Percentiles rank a stretch among this genome's conserved stretches.
These are phyloP conservation scores for Cytospora mali DNA, from an alignment of 2,329 filamentous ascomycete genomes.

Conservation along the genomic window DNA sequence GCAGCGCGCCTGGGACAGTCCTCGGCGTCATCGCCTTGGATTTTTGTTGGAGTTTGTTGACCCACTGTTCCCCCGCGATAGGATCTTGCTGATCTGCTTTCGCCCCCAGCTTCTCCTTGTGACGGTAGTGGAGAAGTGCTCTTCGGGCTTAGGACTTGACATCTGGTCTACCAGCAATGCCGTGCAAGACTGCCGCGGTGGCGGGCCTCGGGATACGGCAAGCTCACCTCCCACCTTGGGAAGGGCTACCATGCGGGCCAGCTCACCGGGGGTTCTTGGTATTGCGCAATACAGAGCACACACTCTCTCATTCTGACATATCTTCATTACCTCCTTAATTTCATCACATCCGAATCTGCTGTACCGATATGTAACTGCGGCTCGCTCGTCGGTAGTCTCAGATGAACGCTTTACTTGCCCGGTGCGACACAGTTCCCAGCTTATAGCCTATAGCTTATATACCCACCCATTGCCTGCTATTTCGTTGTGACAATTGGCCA, in stretches of 20 bases:
- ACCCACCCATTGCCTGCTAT: not conserved
- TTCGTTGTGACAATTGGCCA: not conserved
- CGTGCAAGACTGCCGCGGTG: slow-evolving; percentile 19
- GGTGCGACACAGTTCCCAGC: not conserved
- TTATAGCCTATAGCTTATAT: not conserved
- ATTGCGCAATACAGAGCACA: slow-evolving; percentile 3
- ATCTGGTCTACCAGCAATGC: slow-evolving; percentile 12
- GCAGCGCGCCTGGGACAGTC: not conserved
- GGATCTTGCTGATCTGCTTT: not conserved
- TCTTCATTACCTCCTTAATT: not conserved
- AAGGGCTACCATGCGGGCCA: slow-evolving; percentile 11
- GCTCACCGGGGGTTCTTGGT: slow-evolving; percentile 23
- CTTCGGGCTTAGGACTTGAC: not conserved
- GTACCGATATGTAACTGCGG: not conserved
- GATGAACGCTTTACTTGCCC: not conserved
- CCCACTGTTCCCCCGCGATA: not conserved
- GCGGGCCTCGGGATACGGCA: slow-evolving; percentile 14
- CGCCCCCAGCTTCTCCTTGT: not conserved
- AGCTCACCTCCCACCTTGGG: slow-evolving; percentile 8
- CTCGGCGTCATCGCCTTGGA: not conserved
- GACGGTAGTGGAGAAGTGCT: not conserved
- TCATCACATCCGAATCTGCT: not conserved
- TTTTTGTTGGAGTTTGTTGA: not conserved
- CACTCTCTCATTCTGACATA: slow-evolving; percentile 12
- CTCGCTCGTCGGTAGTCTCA: slow-evolving; percentile 2